Evolutionary conservation across 208 protist genomes (phyloP).

Genomic region (Kentomonas sorsogonicus): DNA sequence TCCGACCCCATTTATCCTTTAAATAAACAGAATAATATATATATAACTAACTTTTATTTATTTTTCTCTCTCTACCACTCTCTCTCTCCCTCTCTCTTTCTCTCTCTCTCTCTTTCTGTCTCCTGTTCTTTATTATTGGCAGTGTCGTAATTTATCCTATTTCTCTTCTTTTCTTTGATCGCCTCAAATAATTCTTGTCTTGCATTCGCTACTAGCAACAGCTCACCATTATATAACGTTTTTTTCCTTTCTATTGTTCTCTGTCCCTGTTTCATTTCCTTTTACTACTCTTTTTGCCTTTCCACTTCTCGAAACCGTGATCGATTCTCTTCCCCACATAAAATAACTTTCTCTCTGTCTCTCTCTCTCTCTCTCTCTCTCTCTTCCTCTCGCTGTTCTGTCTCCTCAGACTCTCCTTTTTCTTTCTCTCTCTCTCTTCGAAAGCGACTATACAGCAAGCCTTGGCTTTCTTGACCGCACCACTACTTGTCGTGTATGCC

Average conservation of each 20-base stretch:
- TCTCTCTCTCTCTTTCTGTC: not conserved
- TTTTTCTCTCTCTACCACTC: too few relatives aligned
- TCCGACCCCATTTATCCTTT: not conserved
- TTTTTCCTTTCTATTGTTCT: conserved; percentile 10
- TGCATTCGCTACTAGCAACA: conserved; percentile 3
- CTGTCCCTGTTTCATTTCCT: not conserved
- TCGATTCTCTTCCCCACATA: not conserved
- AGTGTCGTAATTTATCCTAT: too few relatives aligned
- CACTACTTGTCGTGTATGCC: too few relatives aligned
- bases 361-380: not conserved
- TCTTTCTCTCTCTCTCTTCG: conserved; percentile 4
- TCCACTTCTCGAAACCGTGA: not conserved
- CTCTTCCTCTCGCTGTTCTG: not conserved
- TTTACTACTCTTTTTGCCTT: not conserved
- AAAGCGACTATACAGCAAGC: conserved; percentile 1
- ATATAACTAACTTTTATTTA: conserved; percentile 1
- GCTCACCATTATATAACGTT: conserved; percentile 7
- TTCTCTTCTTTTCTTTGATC: conserved; percentile 13
- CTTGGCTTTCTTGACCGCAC: conserved; percentile 1
- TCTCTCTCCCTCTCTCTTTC: not conserved
- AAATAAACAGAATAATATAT: not conserved
- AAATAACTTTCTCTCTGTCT: not conserved
- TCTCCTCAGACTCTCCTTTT: not conserved
- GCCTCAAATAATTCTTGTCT: too few relatives aligned
- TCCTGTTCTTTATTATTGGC: conserved; percentile 13